Evolutionary conservation across 163 green algal species (phyloP).

Genomic region (Scenedesmus sp.): DNA sequence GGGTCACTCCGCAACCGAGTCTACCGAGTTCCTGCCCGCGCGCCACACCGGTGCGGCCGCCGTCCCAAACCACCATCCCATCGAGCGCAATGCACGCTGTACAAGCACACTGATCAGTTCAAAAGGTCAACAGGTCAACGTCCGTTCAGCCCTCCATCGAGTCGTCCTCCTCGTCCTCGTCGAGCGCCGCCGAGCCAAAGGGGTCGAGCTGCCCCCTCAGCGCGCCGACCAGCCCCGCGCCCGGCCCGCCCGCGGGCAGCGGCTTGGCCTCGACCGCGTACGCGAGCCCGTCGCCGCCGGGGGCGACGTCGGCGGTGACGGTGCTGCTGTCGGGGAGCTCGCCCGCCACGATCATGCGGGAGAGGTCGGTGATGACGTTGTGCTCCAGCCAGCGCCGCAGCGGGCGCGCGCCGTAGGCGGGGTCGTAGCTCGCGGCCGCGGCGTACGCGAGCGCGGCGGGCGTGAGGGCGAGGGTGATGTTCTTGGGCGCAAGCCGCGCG

Average conservation of each 20-base stretch:
- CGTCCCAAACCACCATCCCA: no score
- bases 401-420: conserved; percentile 85
- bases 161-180: conserved; percentile 19
- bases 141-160: conserved; percentile 29
- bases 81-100: no score
- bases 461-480: conserved; percentile 76
- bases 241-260: conserved; percentile 1
- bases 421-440: conserved; percentile 65
- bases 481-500: conserved; percentile 63
- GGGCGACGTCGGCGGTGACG: conserved; percentile 62
- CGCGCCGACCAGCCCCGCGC: neutral
- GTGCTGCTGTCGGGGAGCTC: conserved; percentile 77
- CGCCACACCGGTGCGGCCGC: no score
- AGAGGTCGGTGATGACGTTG: conserved; percentile 86
- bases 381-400: conserved; percentile 94
- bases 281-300: conserved; percentile 3
- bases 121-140: no score
- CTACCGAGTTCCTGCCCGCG: no score
- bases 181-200: conserved; percentile 3
- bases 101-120: no score
- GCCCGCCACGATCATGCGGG: conserved; percentile 83
- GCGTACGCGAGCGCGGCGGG: conserved; percentile 79
- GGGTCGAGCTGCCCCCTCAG: conserved; percentile 29
- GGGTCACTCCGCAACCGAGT: no score
- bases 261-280: conserved; percentile 44